These are phyloP conservation scores for Epicoccum sorghinum DNA, from an alignment of 2,329 filamentous ascomycete genomes.

Conservation along the genomic window DNA sequence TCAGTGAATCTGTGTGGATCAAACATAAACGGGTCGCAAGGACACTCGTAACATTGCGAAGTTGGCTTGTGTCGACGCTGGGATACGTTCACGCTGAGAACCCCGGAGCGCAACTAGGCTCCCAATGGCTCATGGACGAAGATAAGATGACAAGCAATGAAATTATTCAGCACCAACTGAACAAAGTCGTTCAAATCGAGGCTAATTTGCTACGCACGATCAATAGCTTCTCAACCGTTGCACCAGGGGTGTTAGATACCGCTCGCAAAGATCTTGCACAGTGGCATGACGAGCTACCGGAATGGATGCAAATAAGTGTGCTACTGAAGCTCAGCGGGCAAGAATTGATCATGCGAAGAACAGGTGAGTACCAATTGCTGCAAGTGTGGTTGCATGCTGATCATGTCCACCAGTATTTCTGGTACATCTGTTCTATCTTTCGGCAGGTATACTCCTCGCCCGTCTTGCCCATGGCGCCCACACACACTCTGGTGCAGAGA, in stretches of 20 bases:
- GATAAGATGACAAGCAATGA: neutral
- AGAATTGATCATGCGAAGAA: neutral
- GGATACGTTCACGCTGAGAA: neutral
- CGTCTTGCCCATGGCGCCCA: neutral
- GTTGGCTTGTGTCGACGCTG: neutral
- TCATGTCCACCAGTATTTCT: neutral
- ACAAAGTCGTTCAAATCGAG: conserved; percentile 1
- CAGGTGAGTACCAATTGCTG: neutral
- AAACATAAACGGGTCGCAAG: neutral
- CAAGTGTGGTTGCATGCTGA: neutral
- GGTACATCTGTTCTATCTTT: neutral
- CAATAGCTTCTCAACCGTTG: neutral
- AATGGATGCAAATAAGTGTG: neutral
- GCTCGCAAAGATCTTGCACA: neutral
- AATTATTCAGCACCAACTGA: neutral
- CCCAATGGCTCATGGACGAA: neutral
- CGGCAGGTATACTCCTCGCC: neutral
- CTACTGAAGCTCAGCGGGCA: neutral
- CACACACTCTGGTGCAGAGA: too few relatives aligned
- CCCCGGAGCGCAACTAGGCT: neutral
- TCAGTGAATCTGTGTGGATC: neutral
- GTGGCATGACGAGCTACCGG: neutral
- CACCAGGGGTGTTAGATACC: neutral
- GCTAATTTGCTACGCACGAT: neutral
- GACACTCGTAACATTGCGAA: neutral